Base-by-base conservation (phyloP, 352 stramenopile species). In the Phytopythium vexans region DNA sequence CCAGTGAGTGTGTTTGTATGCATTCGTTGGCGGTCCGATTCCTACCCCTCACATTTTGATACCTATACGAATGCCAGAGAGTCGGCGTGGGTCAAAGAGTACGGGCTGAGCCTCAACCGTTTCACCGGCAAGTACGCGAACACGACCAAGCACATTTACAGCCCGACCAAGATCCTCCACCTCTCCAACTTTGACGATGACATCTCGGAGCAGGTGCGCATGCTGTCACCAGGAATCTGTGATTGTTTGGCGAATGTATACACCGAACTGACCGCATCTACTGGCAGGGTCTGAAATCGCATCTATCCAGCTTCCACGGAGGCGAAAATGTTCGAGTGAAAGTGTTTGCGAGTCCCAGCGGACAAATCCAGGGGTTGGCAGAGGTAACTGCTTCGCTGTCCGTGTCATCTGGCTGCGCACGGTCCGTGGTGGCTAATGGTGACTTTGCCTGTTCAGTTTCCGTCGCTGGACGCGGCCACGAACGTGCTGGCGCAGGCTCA, bases 121-220 rank as follows among this genome's bases (percentile, higher is more conserved):
- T 87, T 87, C 64, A 87, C 76, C 7, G 76, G 73, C 49, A 87
- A 83, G 56, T 79, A 79, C 49, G 62, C 71, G 11, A 71, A 79
- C 49, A 57, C 58, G 50, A 81, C 68, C 46, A 82, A 80, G 56
- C 72, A 87, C 53, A 79, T 87, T 45, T 83, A 85, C 65, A 84
- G 76, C 39, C 76, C 76, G 12, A 85, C 73, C n/a, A 74, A 77
- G 49, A 75, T 87, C 38, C 60, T 87, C 11, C 76, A 87, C 48
- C 36, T 85, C 11, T 87, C 76, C 15, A 87, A 87, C 56, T 69
- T 87, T 51, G 76, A 82, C 15, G 68, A 74, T 36, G 48, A 41
- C 27, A 49, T 52, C 4, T 67, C 58, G 3, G 47, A 58, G 14
- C 64, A 82, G 62, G 72, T 78, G 39, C 8, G 52, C 38, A 35